These are phyloP conservation scores for Mycena albidolilacea DNA, from an alignment of 768 basidiomycete species.

Conservation along the genomic window DNA sequence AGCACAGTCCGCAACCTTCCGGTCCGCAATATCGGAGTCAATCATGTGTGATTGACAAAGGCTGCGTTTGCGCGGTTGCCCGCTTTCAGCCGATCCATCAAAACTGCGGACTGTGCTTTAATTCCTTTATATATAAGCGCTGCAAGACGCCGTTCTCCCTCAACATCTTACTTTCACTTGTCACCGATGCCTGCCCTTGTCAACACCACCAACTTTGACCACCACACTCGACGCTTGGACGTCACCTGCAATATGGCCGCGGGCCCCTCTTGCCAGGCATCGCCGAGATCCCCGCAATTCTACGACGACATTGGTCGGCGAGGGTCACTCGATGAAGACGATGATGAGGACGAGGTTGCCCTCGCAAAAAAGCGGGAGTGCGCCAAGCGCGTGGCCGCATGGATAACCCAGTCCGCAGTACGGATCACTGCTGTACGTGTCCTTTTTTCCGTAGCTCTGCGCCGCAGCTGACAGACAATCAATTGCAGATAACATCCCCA, in stretches of 20 bases:
- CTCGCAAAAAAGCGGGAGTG: conserved; percentile 38
- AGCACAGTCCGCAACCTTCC: conserved; percentile 6
- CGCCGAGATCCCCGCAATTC: conserved; percentile 30
- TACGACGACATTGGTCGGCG: conserved; percentile 22
- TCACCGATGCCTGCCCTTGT: conserved; percentile 25
- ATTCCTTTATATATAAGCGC: conserved; percentile 32
- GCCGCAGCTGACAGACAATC: conserved; percentile 20
- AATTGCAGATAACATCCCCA: conserved; percentile 28
- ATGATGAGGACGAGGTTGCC: conserved; percentile 19
- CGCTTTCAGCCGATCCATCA: conserved; percentile 21
- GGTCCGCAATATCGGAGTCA: conserved; percentile 12
- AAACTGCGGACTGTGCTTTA: conserved; percentile 33
- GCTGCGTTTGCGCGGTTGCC: conserved; percentile 24
- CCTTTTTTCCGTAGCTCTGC: neutral
- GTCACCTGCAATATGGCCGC: conserved; percentile 28
- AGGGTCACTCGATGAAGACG: conserved; percentile 26
- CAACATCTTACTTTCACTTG: conserved; percentile 18
- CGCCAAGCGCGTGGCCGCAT: conserved; percentile 36
- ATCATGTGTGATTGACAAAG: neutral
- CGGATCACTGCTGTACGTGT: conserved; percentile 37
- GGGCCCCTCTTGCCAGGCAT: conserved; percentile 31
- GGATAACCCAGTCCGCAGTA: conserved; percentile 40
- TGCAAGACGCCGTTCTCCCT: neutral
- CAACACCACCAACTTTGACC: conserved; percentile 36
- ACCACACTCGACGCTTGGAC: conserved; percentile 29